These are phyloP conservation scores for Physcomitrellopsis africana DNA, from an alignment of 225 moss, liverwort and hornwort species.

Conservation along the genomic window DNA sequence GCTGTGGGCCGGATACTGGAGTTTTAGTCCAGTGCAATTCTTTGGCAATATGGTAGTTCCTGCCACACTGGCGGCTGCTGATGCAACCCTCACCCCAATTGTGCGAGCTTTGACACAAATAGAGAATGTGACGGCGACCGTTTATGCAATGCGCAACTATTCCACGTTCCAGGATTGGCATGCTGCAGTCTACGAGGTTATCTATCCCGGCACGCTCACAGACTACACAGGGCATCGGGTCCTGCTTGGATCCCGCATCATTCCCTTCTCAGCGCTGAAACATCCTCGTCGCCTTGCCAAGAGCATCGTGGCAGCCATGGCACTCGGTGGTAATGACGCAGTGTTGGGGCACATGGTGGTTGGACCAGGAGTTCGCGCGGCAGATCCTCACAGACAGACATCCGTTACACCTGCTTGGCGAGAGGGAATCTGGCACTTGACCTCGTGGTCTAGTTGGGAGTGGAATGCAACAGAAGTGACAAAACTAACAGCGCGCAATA, in stretches of 20 bases:
- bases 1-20: constrained; percentile 48
- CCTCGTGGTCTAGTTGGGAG: constrained; percentile 6
- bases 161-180: constrained; percentile 52
- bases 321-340: not conserved
- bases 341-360: constrained; percentile 44
- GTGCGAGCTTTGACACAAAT: constrained; percentile 36
- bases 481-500: constrained; percentile 21
- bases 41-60: constrained; percentile 34
- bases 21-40: constrained; percentile 6
- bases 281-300: constrained; percentile 39
- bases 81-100: constrained; percentile 27
- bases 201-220: constrained; percentile 24
- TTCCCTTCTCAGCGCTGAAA: constrained; percentile 34
- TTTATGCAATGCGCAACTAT: constrained; percentile 11
- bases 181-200: constrained; percentile 1
- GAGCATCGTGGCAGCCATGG: constrained; percentile 34
- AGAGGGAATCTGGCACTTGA: constrained; percentile 38
- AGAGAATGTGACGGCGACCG: constrained; percentile 30
- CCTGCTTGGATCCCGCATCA: constrained; percentile 40
- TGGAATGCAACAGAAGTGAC: constrained; percentile 36
- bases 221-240: constrained; percentile 27
- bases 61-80: not conserved
- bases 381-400: constrained; percentile 33
- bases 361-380: constrained; percentile 49
- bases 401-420: constrained; percentile 51